Percentiles rank a stretch among this genome's conserved stretches.
Conservation (phyloP, 2,329 filamentous ascomycete species). For the Penicillium rolfsii region DNA sequence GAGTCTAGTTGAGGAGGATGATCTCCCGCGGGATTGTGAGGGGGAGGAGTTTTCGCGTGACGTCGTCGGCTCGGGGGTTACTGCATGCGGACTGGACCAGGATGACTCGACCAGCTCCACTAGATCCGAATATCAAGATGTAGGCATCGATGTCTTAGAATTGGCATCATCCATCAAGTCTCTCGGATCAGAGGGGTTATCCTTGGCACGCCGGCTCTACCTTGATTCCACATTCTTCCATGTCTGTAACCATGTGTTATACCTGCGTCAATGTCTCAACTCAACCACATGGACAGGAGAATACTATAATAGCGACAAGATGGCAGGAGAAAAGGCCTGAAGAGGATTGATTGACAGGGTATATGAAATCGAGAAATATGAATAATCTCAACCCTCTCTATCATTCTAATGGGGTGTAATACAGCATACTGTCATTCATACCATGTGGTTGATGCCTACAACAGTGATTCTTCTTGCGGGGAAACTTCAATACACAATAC, state of each 20-base stretch:
- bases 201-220: not conserved
- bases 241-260: too few relatives aligned
- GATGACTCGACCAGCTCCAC: not conserved
- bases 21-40: slow-evolving; percentile 25
- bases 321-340: not conserved
- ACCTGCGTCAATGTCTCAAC: not conserved
- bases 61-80: slow-evolving; percentile 34
- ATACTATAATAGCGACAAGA: not conserved
- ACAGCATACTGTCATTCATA: too few relatives aligned
- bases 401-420: too few relatives aligned
- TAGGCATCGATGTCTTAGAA: not conserved
- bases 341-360: not conserved
- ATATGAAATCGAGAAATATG: too few relatives aligned
- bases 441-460: too few relatives aligned
- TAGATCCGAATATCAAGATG: not conserved
- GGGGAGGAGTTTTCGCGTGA: slow-evolving; percentile 37
- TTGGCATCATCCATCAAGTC: not conserved
- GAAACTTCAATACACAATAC: not conserved
- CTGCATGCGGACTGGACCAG: slow-evolving; percentile 24
- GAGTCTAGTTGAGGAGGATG: not conserved
- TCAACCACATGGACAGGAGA: not conserved
- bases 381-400: too few relatives aligned
- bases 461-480: not conserved
- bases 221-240: too few relatives aligned
- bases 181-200: not conserved